Percentiles rank a stretch among this genome's conserved stretches.
phyloP scores from a whole-genome alignment of 306 rosid species.

The Rosa chinensis region DNA sequence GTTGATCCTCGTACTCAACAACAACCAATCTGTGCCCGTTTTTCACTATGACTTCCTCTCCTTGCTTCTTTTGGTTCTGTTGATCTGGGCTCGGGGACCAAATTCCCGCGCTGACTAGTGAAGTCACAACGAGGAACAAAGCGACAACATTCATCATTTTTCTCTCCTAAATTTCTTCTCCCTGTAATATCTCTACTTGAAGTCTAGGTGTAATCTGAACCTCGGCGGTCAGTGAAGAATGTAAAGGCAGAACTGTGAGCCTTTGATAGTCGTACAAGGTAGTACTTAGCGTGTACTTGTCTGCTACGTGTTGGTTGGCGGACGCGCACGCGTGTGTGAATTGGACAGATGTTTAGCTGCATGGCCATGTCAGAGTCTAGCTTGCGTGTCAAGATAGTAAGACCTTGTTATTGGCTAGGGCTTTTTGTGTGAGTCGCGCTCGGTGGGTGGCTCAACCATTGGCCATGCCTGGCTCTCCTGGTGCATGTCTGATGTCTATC shows the following conservation, averaged over 20 bases:
- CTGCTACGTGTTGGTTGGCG: not conserved
- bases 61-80: constrained; percentile 13
- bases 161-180: not conserved
- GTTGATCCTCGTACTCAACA: constrained; percentile 57
- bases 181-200: not conserved
- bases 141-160: constrained; percentile 63
- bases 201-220: not conserved
- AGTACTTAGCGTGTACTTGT: not conserved
- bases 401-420: not conserved
- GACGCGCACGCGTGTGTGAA: not conserved
- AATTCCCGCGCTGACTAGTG: constrained; percentile 52
- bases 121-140: constrained; percentile 45
- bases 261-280: not conserved
- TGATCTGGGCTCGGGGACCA: constrained; percentile 47
- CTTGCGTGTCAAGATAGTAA: constrained; percentile 1
- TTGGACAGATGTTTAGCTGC: constrained; percentile 1
- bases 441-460: not conserved
- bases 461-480: not conserved
- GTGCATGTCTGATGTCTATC: not conserved
- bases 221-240: not conserved
- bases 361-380: not conserved
- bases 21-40: constrained; percentile 69
- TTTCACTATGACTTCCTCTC: constrained; percentile 46
- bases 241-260: not conserved
- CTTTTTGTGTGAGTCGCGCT: not conserved